phyloP scores from a whole-genome alignment of 2,329 filamentous ascomycete species.

The Fusarium sacchari region DNA sequence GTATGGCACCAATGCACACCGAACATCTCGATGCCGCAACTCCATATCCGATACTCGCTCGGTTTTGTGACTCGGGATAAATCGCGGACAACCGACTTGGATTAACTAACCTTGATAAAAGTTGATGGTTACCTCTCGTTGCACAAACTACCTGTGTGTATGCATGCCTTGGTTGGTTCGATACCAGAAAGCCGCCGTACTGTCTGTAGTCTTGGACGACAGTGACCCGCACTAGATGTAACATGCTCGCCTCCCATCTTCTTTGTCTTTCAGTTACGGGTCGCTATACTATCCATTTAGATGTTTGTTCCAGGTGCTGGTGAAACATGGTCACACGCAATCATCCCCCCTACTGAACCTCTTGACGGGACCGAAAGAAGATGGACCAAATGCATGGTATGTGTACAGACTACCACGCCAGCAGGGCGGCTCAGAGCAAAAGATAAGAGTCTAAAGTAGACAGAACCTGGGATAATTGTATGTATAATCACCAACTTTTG shows the following conservation, averaged over 20 bases:
- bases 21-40: background rate
- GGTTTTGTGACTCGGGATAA: background rate
- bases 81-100: background rate
- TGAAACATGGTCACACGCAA: constrained; percentile 41
- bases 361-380: constrained; percentile 1
- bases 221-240: constrained; percentile 12
- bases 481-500: constrained; percentile 33
- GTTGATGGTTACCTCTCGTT: background rate
- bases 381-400: constrained; percentile 29
- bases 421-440: constrained; percentile 26
- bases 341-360: constrained; percentile 12
- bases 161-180: constrained; percentile 3
- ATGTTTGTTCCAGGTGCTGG: constrained; percentile 24
- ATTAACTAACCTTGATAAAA: background rate
- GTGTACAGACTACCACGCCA: constrained; percentile 34
- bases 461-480: constrained; percentile 19
- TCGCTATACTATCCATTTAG: constrained; percentile 10
- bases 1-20: background rate
- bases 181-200: background rate
- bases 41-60: background rate
- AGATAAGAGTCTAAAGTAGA: background rate
- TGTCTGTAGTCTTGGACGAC: background rate
- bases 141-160: background rate
- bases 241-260: background rate
- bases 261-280: constrained; percentile 15